A percentile compares a stretch with the other conserved stretches of the same genome.
phyloP scores from a whole-genome alignment of 257 asterid species.

The Gardenia jasminoides region DNA sequence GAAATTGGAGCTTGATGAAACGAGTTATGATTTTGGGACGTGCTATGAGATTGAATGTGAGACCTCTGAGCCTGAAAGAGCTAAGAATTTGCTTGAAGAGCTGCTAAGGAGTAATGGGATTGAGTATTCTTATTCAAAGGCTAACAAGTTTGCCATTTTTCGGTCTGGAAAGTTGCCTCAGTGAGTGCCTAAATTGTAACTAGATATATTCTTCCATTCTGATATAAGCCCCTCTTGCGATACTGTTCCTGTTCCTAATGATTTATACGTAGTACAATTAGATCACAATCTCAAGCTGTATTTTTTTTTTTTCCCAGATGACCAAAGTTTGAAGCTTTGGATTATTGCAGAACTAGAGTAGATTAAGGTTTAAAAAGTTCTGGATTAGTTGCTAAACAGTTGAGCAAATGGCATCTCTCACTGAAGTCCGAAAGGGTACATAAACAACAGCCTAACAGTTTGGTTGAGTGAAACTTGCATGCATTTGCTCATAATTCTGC shows the following conservation, averaged over 20 bases:
- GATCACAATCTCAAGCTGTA: neutral
- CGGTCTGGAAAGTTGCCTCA: constrained; percentile 62
- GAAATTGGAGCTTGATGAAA: constrained; percentile 77
- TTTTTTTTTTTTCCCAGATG: neutral
- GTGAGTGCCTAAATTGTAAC: constrained; percentile 11
- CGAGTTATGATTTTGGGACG: constrained; percentile 62
- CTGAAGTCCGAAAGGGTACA: neutral
- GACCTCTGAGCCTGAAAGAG: constrained; percentile 69
- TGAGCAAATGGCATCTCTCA: neutral
- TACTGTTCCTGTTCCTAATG: neutral
- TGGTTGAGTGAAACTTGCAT: neutral
- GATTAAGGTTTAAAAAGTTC: neutral
- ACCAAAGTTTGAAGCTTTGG: neutral
- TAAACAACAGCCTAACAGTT: neutral
- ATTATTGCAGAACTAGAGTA: neutral
- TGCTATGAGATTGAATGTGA: constrained; percentile 85
- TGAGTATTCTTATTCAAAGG: constrained; percentile 51
- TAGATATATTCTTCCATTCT: neutral
- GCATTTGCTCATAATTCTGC: neutral
- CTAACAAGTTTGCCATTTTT: constrained; percentile 67
- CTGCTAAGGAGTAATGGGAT: constrained; percentile 57
- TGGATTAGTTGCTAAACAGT: neutral
- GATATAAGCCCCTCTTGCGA: neutral
- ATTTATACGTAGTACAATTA: neutral
- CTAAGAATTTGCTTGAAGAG: constrained; percentile 53